phyloP scores from a whole-genome alignment of 2,329 filamentous ascomycete genomes.

The Trichoderma hamatum region DNA sequence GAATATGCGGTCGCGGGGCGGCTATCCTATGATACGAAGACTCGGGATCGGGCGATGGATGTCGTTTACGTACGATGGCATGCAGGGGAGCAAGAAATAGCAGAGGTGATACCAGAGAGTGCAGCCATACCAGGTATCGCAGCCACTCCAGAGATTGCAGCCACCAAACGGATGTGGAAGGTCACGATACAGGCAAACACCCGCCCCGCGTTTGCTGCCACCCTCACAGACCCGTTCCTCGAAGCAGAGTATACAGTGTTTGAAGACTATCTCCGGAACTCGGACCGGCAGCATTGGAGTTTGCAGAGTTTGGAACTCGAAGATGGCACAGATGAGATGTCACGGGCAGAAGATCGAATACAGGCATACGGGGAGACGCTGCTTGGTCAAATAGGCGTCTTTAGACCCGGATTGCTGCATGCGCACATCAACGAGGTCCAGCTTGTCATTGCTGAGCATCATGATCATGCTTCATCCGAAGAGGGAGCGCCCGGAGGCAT shows the following conservation, averaged over 20 bases:
- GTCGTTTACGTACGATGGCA: slow-evolving; percentile 31
- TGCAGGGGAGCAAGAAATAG: slow-evolving; percentile 25
- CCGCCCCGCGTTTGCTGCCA: slow-evolving; percentile 12
- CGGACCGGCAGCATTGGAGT: slow-evolving; percentile 33
- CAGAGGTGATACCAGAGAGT: slow-evolving; percentile 7
- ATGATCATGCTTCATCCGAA: slow-evolving; percentile 31
- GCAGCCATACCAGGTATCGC: background rate
- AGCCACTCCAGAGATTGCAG: background rate
- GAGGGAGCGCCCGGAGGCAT: slow-evolving; percentile 29
- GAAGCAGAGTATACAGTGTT: slow-evolving; percentile 35
- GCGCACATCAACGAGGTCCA: slow-evolving; percentile 30
- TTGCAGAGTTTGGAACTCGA: slow-evolving; percentile 28
- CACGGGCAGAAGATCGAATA: slow-evolving; percentile 31
- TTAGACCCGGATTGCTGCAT: slow-evolving; percentile 23
- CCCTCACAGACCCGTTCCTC: slow-evolving; percentile 34
- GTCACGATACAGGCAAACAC: slow-evolving; percentile 33
- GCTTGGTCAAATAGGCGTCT: slow-evolving; percentile 32
- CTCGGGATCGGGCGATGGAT: slow-evolving; percentile 31
- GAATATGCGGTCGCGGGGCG: slow-evolving; percentile 25
- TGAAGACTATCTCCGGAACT: slow-evolving; percentile 35
- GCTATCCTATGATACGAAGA: slow-evolving; percentile 10
- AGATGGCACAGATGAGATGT: slow-evolving; percentile 25
- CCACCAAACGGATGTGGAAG: slow-evolving; percentile 31
- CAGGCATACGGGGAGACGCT: slow-evolving; percentile 31
- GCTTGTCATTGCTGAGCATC: slow-evolving; percentile 35